A percentile compares a stretch with the other conserved stretches of the same genome.
These are phyloP conservation scores for Penicillium egyptiacum DNA, from an alignment of 495 filamentous ascomycete genomes.

Conservation along the genomic window DNA sequence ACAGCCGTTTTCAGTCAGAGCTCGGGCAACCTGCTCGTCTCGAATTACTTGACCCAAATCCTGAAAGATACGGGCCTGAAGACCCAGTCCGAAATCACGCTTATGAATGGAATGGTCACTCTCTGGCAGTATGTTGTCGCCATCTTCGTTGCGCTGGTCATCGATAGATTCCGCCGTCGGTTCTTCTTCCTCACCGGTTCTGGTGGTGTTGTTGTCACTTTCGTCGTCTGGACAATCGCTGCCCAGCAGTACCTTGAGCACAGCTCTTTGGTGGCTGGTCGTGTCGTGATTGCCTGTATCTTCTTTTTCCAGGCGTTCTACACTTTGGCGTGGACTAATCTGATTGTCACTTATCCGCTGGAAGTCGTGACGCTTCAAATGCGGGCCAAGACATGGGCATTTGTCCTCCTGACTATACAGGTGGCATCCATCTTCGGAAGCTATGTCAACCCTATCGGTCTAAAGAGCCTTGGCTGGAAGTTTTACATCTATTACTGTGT, in stretches of 20 bases:
- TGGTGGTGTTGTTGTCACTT: conserved; percentile 56
- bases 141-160: conserved; percentile 51
- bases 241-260: conserved; percentile 53
- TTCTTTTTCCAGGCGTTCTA: conserved; percentile 58
- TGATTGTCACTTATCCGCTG: conserved; percentile 61
- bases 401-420: conserved; percentile 60
- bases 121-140: conserved; percentile 49
- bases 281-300: conserved; percentile 57
- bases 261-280: conserved; percentile 46
- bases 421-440: conserved; percentile 54
- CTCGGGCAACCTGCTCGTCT: conserved; percentile 65
- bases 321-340: conserved; percentile 58
- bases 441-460: conserved; percentile 58
- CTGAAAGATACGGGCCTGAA: conserved; percentile 57
- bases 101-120: conserved; percentile 28
- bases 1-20: conserved; percentile 65
- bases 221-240: conserved; percentile 56
- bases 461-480: conserved; percentile 54
- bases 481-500: conserved; percentile 59
- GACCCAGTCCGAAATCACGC: conserved; percentile 46
- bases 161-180: conserved; percentile 58
- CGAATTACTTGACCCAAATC: conserved; percentile 56
- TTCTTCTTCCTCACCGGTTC: conserved; percentile 57
- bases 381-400: conserved; percentile 65
- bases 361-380: conserved; percentile 65